Evolutionary conservation across 306 rosid species (phyloP).

Genomic region (Quillaja saponaria): DNA sequence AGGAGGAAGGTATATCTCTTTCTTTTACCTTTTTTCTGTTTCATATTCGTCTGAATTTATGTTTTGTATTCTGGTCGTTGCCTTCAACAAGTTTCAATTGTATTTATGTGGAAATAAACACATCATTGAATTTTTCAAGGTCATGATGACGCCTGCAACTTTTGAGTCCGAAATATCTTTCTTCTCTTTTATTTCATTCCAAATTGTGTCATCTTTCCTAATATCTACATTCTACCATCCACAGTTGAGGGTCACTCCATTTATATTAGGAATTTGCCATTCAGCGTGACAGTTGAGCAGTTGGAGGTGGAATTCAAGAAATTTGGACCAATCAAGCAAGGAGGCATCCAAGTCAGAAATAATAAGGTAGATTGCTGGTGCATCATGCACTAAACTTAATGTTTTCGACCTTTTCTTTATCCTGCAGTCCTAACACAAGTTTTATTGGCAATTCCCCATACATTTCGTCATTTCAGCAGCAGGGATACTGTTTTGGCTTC

Average conservation of each 20-base stretch:
- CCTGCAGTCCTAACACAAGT: constrained; percentile 22
- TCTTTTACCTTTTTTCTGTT: neutral
- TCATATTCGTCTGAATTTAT: constrained; percentile 19
- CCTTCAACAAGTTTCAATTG: constrained; percentile 14
- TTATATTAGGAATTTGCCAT: constrained; percentile 66
- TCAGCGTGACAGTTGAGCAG: constrained; percentile 48
- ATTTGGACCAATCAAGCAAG: constrained; percentile 73
- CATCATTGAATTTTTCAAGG: constrained; percentile 2
- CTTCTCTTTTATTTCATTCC: neutral
- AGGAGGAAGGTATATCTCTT: constrained; percentile 53
- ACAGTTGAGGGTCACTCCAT: constrained; percentile 70
- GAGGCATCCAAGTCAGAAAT: constrained; percentile 73
- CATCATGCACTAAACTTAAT: constrained; percentile 13
- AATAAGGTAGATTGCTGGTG: constrained; percentile 49
- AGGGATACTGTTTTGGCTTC: constrained; percentile 83
- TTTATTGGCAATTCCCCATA: constrained; percentile 8
- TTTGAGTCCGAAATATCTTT: constrained; percentile 1
- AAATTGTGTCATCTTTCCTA: neutral
- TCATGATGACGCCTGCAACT: neutral
- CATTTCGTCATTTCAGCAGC: constrained; percentile 52
- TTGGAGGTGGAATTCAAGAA: constrained; percentile 63
- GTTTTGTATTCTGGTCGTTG: neutral
- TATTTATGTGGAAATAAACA: constrained; percentile 14
- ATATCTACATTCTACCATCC: constrained; percentile 3
- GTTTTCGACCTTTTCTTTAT: neutral